phyloP scores from a whole-genome alignment of 2,329 filamentous ascomycete species.

The Lecanicillium sp. region DNA sequence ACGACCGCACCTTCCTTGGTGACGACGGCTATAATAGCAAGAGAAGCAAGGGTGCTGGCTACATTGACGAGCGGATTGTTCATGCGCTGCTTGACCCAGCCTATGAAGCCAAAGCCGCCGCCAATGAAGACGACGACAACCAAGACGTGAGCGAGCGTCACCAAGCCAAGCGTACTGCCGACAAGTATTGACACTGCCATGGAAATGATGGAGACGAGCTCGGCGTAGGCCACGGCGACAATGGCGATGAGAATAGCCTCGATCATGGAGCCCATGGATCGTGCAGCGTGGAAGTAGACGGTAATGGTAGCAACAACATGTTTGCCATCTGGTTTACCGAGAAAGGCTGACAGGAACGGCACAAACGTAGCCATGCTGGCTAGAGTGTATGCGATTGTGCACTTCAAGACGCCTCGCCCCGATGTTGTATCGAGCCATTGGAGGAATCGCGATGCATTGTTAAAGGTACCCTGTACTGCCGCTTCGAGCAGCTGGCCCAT shows the following conservation, averaged over 20 bases:
- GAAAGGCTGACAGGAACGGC: constrained; percentile 58
- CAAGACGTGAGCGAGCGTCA: constrained; percentile 67
- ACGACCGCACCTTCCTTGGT: constrained; percentile 84
- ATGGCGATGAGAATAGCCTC: constrained; percentile 70
- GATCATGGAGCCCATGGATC: constrained; percentile 77
- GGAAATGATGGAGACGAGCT: constrained; percentile 65
- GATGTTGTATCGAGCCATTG: constrained; percentile 60
- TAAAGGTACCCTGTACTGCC: constrained; percentile 1
- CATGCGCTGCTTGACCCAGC: constrained; percentile 71
- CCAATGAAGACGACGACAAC: constrained; percentile 76
- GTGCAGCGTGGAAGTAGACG: constrained; percentile 83
- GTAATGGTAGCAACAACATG: constrained; percentile 86
- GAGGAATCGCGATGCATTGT: constrained; percentile 33
- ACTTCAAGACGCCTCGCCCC: constrained; percentile 75
- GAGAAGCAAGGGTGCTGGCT: constrained; percentile 72
- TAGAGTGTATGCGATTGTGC: constrained; percentile 76
- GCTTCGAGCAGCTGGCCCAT: constrained; percentile 5
- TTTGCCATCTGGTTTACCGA: constrained; percentile 82
- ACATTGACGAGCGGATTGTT: constrained; percentile 73
- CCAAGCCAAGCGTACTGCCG: constrained; percentile 55
- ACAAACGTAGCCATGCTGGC: constrained; percentile 79
- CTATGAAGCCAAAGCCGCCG: constrained; percentile 74
- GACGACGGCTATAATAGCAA: constrained; percentile 77
- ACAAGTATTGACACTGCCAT: constrained; percentile 78
- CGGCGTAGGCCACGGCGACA: constrained; percentile 63